Evolutionary conservation across 768 basidiomycete species (phyloP), one percentile per base, ranked within the genome.

Genomic region (Polyporus arcularius): DNA sequence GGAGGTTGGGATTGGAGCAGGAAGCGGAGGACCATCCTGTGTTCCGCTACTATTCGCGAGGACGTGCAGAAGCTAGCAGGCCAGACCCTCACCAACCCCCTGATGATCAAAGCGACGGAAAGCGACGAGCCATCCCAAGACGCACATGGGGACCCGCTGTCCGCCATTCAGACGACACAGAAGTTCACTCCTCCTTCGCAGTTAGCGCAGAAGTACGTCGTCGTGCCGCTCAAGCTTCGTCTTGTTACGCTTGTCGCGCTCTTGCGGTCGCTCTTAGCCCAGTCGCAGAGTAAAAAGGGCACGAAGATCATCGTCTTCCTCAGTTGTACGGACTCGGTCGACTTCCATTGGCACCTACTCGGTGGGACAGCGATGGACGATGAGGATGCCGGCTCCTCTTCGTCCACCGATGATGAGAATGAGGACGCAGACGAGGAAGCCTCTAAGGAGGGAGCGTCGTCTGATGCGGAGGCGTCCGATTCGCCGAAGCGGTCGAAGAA

Each of bases 311-410:
- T 99, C 49, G 94, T 99, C 5, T 99, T 99, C 75, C 77, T 99
- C 62, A 96, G 92, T 66, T 98, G 94, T 68, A 98, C 95, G 5
- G 96, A 98, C 74, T 96, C 97, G 3, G 97, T 99, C 16, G 96
- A 99, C 72, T 98, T 94, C 69, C 94, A 96, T 70, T 98, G 94
- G 93, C 84, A 82, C 52, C 77, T 98, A 21, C 75, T 98, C 1
- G 89, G 88, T 0, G 84, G 86, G 4, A 78, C 92, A 18, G 68
- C 74, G 5, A 95, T 96, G 90, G 84, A 80, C 8, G 75, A 80
- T 7, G 75, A 66, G 2, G 69, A 67, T 10, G 51, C 50, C 32
- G 41, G 31, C 10, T 62, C 61, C 0, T 50, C 21, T 2, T 57
- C 67, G 1, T 55, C 65, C 9, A 49, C 58, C 2, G 45, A 39